Evolutionary conservation across 2,329 filamentous ascomycete species (phyloP).

Genomic region (Stagonosporopsis chrysanthemi): DNA sequence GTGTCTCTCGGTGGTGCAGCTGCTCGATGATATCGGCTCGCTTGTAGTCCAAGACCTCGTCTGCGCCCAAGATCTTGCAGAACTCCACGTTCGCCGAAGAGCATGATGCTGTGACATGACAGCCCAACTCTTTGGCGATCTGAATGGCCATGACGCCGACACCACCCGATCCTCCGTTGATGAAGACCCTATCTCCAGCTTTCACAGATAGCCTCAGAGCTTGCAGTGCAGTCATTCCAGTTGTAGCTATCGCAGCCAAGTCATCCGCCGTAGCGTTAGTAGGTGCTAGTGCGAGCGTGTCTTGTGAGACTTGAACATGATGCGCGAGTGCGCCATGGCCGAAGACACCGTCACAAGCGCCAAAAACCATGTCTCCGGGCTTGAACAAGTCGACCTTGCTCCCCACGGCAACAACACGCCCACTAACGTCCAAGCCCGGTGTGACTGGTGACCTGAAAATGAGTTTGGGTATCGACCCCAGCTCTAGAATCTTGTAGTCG

Average conservation of each 20-base stretch:
- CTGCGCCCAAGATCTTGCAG: not conserved
- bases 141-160: constrained; percentile 66
- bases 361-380: not conserved
- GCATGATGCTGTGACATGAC: not conserved
- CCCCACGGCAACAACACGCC: not conserved
- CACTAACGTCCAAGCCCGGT: not conserved
- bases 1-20: not conserved
- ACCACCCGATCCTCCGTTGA: constrained; percentile 69
- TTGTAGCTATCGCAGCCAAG: not conserved
- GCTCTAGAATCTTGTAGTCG: constrained; percentile 6
- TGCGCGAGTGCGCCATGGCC: not conserved
- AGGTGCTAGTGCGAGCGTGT: not conserved
- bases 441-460: not conserved
- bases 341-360: not conserved
- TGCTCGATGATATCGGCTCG: not conserved
- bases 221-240: constrained; percentile 42
- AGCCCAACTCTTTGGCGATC: constrained; percentile 24
- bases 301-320: not conserved
- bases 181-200: constrained; percentile 59
- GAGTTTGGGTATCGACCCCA: not conserved
- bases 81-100: not conserved
- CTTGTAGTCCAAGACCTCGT: not conserved
- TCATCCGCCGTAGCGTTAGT: not conserved
- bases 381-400: not conserved
- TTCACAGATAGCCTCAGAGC: constrained; percentile 38